phyloP scores from a whole-genome alignment of 306 rosid species.

The Cucumis melo region DNA sequence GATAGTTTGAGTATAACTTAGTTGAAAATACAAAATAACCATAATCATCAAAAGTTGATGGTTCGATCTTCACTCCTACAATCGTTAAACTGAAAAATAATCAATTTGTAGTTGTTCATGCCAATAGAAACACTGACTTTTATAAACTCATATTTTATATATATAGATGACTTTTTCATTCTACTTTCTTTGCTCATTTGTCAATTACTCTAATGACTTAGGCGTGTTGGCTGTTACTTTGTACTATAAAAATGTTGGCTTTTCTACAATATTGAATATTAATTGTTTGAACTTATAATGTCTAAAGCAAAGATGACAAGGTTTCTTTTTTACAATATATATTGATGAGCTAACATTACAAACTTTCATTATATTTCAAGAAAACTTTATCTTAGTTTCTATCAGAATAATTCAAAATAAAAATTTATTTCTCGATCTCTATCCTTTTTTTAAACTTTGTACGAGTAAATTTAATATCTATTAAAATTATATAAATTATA shows the following conservation, averaged over 20 bases:
- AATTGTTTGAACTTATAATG: neutral
- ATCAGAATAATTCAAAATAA: no score
- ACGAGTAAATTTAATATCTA: no score
- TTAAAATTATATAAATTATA: no score
- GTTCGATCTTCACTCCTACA: no score
- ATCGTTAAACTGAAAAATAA: no score
- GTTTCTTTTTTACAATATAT: neutral
- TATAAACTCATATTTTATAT: neutral
- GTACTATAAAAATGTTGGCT: neutral
- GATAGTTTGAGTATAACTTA: no score
- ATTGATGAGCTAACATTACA: no score
- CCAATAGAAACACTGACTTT: neutral
- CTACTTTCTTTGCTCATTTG: neutral
- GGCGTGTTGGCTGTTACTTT: neutral
- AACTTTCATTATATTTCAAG: neutral
- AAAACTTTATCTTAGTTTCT: neutral
- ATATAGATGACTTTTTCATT: neutral
- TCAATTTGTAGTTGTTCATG: neutral
- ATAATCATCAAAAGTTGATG: no score
- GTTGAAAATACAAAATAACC: no score
- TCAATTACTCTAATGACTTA: neutral
- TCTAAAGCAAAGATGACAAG: neutral
- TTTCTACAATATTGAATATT: neutral
- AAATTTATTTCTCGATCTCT: no score
- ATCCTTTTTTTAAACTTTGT: no score